Evolutionary conservation across 768 basidiomycete genomes (phyloP).

Genomic region (Cystofilobasidium capitatum): DNA sequence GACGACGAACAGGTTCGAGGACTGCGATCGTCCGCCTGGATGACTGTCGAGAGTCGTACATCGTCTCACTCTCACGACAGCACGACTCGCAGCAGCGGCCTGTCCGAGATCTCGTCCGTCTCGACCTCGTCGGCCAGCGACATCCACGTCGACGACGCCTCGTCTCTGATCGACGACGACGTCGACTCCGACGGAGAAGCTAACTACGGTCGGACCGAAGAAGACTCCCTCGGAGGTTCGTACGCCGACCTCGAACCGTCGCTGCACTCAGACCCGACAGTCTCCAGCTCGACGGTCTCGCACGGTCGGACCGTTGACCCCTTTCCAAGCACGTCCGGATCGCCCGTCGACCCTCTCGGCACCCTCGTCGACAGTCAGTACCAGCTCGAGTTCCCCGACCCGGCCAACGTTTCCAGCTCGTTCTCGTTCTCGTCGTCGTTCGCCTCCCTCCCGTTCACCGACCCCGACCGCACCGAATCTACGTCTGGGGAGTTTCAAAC

Average conservation of each 20-base stretch:
- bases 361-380: not conserved
- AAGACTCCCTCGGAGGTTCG: not conserved
- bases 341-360: not conserved
- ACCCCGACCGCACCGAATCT: not conserved
- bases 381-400: conserved; percentile 1
- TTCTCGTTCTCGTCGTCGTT: not conserved
- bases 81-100: not conserved
- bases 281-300: conserved; percentile 2
- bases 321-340: too few species aligned
- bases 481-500: too few species aligned
- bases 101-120: not conserved
- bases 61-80: not conserved
- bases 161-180: not conserved
- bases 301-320: not conserved
- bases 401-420: conserved; percentile 3
- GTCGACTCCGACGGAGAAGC: not conserved
- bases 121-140: not conserved
- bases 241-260: conserved; percentile 23
- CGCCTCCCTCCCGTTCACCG: not conserved
- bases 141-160: not conserved
- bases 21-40: not conserved
- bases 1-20: not conserved
- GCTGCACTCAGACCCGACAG: conserved; percentile 14
- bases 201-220: too few species aligned
- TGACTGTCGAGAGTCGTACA: not conserved